Evolutionary conservation across 1,139 yeast genomes (phyloP), one percentile per base, ranked within the genome.

Genomic region (Nakaseomyces glabratus): DNA sequence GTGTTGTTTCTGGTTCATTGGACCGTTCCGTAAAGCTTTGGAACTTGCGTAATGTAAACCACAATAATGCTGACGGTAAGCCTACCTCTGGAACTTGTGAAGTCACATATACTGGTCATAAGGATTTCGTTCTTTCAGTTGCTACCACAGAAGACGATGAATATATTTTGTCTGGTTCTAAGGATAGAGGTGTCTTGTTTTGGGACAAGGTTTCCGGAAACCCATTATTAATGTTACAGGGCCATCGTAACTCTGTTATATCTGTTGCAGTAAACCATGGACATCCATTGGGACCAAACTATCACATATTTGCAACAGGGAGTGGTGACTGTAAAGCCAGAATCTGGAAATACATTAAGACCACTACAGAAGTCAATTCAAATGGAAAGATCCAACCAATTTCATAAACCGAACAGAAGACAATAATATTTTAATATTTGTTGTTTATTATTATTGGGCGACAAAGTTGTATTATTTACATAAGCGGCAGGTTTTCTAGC

Each of bases 321-420:
- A 76, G 88, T 60, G 98, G 98, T 57, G 98, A 90, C 62, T 88
- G 95, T 61, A 84, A 86, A 60, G 97, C 97, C 26, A 74, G 96
- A 63, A 82, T 90, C 53, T 90, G 98, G 98, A 76, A 77, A 57
- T 84, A 53, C 35, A 45, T 42, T 17, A 48, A 45, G 8, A 26
- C 10, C 21, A 11, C 14, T 7, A 26, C 7, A 7, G 10, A 10
- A 7, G 21, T 19, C 7, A 7, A 13, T 4, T 18, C 30, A 26
- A n/a, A 18, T 17, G 30, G 18, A 9, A 26, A 18, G 14, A 26
- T 26, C 17, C 20, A 26, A 26, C 21, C 30, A 11, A 16, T 26
- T 7, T 17, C 17, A 7, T 19, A 19, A 19, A 19, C 21, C 10
- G 21, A 19, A n/a, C n/a, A n/a, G n/a, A n/a, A n/a, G n/a, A n/a